Conservation (phyloP, 495 filamentous ascomycete genomes). For the Lophium mytilinum region DNA sequence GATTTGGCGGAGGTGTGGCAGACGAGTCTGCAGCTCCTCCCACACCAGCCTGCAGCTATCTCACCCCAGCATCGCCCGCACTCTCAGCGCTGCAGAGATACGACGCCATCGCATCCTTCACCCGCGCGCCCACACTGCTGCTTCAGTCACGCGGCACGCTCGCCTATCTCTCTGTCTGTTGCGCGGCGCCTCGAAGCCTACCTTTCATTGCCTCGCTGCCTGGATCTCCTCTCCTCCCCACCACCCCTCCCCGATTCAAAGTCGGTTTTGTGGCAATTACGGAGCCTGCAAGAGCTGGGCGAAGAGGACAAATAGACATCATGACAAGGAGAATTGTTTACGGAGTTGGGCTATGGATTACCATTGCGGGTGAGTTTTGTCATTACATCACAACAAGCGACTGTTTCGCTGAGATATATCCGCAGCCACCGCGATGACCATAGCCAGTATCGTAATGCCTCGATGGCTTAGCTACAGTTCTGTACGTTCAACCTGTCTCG, state of each 20-base stretch:
- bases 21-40: background rate
- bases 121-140: background rate
- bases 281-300: background rate
- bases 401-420: background rate
- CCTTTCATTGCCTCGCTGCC: background rate
- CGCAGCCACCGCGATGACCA: constrained; percentile 67
- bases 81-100: too few relatives aligned
- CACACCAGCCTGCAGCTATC: background rate
- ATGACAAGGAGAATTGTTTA: constrained; percentile 38
- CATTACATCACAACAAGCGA: background rate
- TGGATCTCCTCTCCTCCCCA: background rate
- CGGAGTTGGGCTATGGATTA: constrained; percentile 33
- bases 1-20: background rate
- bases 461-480: constrained; percentile 73
- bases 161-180: background rate
- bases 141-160: background rate
- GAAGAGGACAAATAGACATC: background rate
- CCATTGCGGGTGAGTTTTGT: constrained; percentile 27
- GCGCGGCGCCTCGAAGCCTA: background rate
- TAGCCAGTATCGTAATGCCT: constrained; percentile 65
- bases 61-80: background rate
- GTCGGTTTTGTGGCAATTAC: background rate
- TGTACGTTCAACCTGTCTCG: constrained; percentile 31
- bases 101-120: too few relatives aligned
- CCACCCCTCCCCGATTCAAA: background rate